Conservation (phyloP, 208 protist species). For the Trypanosomatidae sp. region DNA sequence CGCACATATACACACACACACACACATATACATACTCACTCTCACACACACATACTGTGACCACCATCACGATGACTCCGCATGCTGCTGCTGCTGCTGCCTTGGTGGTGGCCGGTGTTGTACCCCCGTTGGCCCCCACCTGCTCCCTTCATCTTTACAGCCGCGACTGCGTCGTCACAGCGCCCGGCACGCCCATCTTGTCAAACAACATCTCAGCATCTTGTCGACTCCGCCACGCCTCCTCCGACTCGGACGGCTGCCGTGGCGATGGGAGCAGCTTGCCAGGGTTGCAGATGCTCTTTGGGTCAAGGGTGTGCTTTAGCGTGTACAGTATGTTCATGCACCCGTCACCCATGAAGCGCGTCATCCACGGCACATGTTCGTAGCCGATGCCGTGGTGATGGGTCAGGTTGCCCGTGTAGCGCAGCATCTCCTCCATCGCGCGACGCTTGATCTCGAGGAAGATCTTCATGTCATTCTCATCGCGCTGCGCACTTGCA, state of each 20-base stretch:
- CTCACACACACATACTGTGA: no score
- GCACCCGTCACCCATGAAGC: slow-evolving; percentile 49
- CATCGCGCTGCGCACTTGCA: slow-evolving; percentile 64
- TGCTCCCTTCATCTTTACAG: no score
- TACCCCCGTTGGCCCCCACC: no score
- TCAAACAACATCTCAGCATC: slow-evolving; percentile 81
- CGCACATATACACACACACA: no score
- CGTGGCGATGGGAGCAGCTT: slow-evolving; percentile 70
- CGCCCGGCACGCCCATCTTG: slow-evolving; percentile 79
- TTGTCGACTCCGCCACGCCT: slow-evolving; percentile 21
- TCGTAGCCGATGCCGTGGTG: slow-evolving; percentile 90
- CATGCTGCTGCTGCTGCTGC: no score
- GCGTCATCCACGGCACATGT: slow-evolving; percentile 88
- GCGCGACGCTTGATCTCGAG: slow-evolving; percentile 76
- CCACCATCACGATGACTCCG: no score
- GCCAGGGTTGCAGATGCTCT: slow-evolving; percentile 87
- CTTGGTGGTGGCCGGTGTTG: no score
- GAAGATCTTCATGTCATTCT: slow-evolving; percentile 85
- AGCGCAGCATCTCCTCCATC: slow-evolving; percentile 77
- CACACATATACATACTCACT: no score
- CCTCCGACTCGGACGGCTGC: slow-evolving; percentile 19
- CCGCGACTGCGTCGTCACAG: slow-evolving; percentile 16
- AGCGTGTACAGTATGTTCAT: slow-evolving; percentile 61
- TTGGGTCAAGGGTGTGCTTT: slow-evolving; percentile 76
- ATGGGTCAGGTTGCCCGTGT: slow-evolving; percentile 80